These are phyloP conservation scores for Ricinus communis DNA, from an alignment of 345 rosid genomes.

Conservation along the genomic window DNA sequence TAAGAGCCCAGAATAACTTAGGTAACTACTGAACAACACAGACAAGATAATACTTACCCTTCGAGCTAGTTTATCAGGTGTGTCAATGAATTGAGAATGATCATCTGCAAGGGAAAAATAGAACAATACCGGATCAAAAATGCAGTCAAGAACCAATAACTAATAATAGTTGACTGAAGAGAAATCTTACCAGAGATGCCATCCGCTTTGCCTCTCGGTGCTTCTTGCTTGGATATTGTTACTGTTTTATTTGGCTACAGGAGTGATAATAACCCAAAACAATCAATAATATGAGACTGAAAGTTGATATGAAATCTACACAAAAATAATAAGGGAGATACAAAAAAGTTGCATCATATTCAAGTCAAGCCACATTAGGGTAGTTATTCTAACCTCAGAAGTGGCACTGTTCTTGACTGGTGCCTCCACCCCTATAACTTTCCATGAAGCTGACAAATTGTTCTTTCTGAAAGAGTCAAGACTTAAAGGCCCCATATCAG, in stretches of 20 bases:
- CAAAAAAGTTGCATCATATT: neutral
- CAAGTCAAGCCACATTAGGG: conserved; percentile 17
- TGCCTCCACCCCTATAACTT: conserved; percentile 37
- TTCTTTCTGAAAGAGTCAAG: conserved; percentile 77
- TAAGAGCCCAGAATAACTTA: neutral
- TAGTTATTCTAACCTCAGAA: conserved; percentile 48
- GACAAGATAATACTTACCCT: conserved; percentile 51
- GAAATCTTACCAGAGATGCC: conserved; percentile 35
- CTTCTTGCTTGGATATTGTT: conserved; percentile 36
- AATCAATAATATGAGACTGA: conserved; percentile 27
- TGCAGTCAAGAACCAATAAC: conserved; percentile 23
- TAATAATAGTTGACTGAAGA: conserved; percentile 16
- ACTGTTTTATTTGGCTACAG: conserved; percentile 42
- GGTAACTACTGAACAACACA: conserved; percentile 6
- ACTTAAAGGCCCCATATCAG: conserved; percentile 78
- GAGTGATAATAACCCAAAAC: conserved; percentile 20
- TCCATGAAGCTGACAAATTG: conserved; percentile 82
- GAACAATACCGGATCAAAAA: conserved; percentile 17
- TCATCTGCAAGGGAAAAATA: conserved; percentile 41
- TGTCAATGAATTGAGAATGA: conserved; percentile 44
- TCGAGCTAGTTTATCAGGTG: conserved; percentile 69
- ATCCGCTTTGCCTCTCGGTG: conserved; percentile 37
- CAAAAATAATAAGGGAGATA: neutral
- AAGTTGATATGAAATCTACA: conserved; percentile 14
- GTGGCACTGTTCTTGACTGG: conserved; percentile 28